Base-by-base conservation (phyloP, 768 basidiomycete species). In the Cystofilobasidium macerans region DNA sequence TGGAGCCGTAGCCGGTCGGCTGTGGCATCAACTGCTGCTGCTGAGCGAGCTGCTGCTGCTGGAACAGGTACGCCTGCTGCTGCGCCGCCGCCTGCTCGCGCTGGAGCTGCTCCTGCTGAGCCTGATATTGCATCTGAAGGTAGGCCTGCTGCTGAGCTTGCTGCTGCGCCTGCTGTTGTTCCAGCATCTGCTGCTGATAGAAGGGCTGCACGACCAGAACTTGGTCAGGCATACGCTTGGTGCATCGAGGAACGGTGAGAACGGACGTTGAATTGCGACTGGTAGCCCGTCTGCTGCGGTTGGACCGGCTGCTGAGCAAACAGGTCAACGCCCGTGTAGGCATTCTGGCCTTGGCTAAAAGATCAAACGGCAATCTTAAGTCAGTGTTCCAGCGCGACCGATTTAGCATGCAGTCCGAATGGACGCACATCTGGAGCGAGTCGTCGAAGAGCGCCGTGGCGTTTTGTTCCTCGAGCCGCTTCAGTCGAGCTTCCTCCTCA, bases 361-460 rank as follows among this genome's bases (percentile, higher is more conserved):
- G n/a, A n/a, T n/a, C n/a, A 35, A 57, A 35, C 6, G 57, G 33
- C 6, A 20, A n/a, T n/a, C n/a, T n/a, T n/a, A n/a, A n/a, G n/a
- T n/a, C n/a, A n/a, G n/a, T n/a, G n/a, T n/a, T n/a, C n/a, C n/a
- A n/a, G n/a, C n/a, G n/a, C n/a, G n/a, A n/a, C n/a, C n/a, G n/a
- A n/a, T n/a, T n/a, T n/a, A n/a, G n/a, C n/a, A n/a, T n/a, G n/a
- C n/a, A n/a, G n/a, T n/a, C n/a, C n/a, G n/a, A n/a, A n/a, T n/a
- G n/a, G 18, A 81, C 86, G 61, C 72, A 90, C 90, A 85, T 71
- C 72, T 89, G 87, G 69, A 85, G 82, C 42, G 83, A 81, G 69
- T 95, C 92, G 73, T 98, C 93, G 69, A 98, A 97, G 71, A 98
- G 74, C 0, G 86, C 77, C 3, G 81, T 77, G 14, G 84, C 82